phyloP scores from a whole-genome alignment of 371 early-diverging fungal species.

The Rhizopus sp. region DNA sequence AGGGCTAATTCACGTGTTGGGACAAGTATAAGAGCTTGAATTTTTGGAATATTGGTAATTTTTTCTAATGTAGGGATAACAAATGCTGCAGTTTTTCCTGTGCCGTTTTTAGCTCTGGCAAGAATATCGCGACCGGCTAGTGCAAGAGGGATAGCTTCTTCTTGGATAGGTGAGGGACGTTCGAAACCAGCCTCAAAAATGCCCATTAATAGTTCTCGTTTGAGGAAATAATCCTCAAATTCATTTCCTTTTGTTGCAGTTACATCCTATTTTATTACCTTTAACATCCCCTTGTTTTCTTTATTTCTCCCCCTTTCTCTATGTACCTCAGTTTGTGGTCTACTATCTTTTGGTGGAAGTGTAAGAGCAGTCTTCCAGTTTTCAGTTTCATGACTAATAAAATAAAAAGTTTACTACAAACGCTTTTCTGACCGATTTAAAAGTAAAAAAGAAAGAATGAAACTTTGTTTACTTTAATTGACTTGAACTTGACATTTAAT shows the following conservation, averaged over 20 bases:
- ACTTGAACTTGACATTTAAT: constrained; percentile 2
- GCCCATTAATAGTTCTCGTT: constrained; percentile 95
- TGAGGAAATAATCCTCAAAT: constrained; percentile 96
- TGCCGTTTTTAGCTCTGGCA: constrained; percentile 97
- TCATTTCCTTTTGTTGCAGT: constrained; percentile 94
- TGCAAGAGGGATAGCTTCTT: constrained; percentile 97
- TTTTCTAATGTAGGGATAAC: constrained; percentile 95
- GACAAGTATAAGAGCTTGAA: constrained; percentile 88
- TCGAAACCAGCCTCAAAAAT: constrained; percentile 98
- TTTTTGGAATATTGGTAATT: constrained; percentile 73
- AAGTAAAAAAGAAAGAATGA: no score
- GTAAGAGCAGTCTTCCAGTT: constrained; percentile 75
- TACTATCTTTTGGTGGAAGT: constrained; percentile 78
- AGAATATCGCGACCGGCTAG: constrained; percentile 94
- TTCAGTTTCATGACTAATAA: constrained; percentile 57
- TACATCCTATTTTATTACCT: constrained; percentile 66
- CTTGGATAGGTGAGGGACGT: constrained; percentile 98
- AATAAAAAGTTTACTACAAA: neutral
- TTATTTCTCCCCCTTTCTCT: neutral
- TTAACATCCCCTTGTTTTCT: neutral
- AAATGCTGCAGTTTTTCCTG: constrained; percentile 98
- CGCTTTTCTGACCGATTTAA: neutral
- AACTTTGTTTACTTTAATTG: neutral
- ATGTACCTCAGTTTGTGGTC: constrained; percentile 85
- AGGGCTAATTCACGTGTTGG: constrained; percentile 98